Base-by-base conservation (phyloP, 2,329 filamentous ascomycete species). In the Macrophomina tecta region DNA sequence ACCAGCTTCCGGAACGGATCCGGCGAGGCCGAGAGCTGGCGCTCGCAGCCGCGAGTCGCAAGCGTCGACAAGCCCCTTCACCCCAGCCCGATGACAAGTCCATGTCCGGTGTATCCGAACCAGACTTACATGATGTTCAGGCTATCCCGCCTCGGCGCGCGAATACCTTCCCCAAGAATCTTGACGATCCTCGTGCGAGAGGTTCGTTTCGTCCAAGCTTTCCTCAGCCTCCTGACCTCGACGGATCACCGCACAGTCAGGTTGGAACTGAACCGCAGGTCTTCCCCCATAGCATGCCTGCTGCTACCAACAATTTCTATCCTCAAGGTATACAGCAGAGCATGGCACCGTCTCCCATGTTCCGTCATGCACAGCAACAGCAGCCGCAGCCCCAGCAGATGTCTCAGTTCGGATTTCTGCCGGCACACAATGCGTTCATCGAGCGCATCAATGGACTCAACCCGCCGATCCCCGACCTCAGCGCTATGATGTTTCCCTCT, bases 401-500 rank as follows among this genome's bases (percentile, higher is more conserved):
- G n/a, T 46, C 55, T 2, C 48, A 62, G 9, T 51, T 49, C 38
- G 56, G 48, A 30, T 66, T 66, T 8, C 73, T 75, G 28, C 75
- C 73, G 0, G 53, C 78, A n/a, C 67, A 68, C 18, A 72, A 73
- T 56, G 74, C 77, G 42, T 73, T 76, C 65, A 68, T 72, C 23
- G 73, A 76, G 67, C 70, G 74, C n/a, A 70, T 73, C 28, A 62
- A 58, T 32, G 72, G 72, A 5, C 67, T 78, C 18, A 82, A 81
- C 66, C 78, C 81, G 3, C 80, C 78, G 8, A 81, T 93, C 16
- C 86, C 90, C 70, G 91, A 92, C 74, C 84, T 94, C 6, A 90
- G 90, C 67, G 87, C 89, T 3, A 87, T 94, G 80, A 93, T 94
- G 90, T 94, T 94, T 73, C 89, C 91, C 1, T 90, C 90, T 0